Evolutionary conservation across 2,329 filamentous ascomycete species (phyloP).

Genomic region (Monilinia laxa): DNA sequence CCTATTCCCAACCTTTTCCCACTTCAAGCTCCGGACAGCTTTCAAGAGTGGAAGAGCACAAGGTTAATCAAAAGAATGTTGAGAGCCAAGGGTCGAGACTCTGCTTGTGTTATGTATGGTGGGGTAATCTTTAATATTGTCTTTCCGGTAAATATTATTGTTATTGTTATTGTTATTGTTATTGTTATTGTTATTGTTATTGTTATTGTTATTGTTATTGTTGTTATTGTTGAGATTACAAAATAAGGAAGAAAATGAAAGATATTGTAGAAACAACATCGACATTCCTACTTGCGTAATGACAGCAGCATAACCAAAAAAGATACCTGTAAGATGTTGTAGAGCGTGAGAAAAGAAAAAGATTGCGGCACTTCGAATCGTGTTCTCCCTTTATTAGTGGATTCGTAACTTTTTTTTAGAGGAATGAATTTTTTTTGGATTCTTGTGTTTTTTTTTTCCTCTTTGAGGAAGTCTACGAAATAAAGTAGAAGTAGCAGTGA

Average conservation of each 20-base stretch:
- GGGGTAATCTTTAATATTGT: slow-evolving; percentile 5
- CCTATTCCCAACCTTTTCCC: background rate
- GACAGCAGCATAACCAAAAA: background rate
- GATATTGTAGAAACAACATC: background rate
- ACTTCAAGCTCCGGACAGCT: background rate
- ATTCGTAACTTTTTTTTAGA: background rate
- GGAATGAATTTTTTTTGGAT: background rate
- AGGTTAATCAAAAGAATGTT: background rate
- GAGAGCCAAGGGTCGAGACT: background rate
- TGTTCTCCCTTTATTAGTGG: slow-evolving; percentile 10
- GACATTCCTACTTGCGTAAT: slow-evolving; percentile 3
- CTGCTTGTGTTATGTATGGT: slow-evolving; percentile 5
- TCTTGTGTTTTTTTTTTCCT: background rate
- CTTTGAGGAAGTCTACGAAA: background rate
- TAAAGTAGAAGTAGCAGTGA: background rate
- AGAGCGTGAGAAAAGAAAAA: background rate
- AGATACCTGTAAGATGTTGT: background rate
- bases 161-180: background rate
- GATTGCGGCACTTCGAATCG: background rate
- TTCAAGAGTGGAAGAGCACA: background rate
- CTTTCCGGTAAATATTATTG: background rate
- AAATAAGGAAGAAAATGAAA: background rate
- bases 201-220: background rate
- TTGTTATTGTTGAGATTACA: background rate
- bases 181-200: background rate